These are phyloP conservation scores for Fusarium sarcochroum DNA, from an alignment of 2,329 filamentous ascomycete genomes.

Conservation along the genomic window DNA sequence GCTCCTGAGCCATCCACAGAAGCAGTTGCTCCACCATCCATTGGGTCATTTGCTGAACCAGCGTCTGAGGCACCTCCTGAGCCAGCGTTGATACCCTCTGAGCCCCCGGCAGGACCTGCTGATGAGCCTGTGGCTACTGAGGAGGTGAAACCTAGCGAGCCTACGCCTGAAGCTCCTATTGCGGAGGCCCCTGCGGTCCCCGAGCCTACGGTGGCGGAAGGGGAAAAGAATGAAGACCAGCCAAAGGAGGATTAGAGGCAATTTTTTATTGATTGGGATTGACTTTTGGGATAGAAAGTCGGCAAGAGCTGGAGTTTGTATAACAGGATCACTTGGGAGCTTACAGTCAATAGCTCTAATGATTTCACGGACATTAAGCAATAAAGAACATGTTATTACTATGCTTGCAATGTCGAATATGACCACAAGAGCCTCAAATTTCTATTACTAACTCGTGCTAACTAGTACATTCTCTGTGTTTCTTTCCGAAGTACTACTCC, in stretches of 20 bases:
- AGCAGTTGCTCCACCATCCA: background rate
- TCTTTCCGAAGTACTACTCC: conserved; percentile 3
- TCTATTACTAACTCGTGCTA: background rate
- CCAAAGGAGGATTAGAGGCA: conserved; percentile 11
- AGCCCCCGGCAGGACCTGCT: background rate
- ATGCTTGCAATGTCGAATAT: background rate
- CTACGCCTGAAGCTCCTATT: conserved; percentile 21
- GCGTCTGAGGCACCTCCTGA: background rate
- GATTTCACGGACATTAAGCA: conserved; percentile 29
- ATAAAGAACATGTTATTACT: conserved; percentile 16
- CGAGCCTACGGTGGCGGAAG: conserved; percentile 9
- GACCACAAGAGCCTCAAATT: background rate
- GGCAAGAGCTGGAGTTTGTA: conserved; percentile 38
- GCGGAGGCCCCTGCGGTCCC: background rate
- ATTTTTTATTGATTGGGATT: background rate
- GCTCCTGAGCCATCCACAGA: background rate
- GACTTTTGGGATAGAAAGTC: background rate
- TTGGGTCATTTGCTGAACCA: background rate
- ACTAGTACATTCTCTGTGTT: background rate
- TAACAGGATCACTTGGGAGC: conserved; percentile 17
- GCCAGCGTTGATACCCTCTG: background rate
- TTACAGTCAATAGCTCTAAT: conserved; percentile 20
- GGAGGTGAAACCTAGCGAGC: conserved; percentile 24
- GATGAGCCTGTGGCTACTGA: conserved; percentile 16
- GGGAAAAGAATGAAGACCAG: conserved; percentile 24